Evolutionary conservation across 2,329 filamentous ascomycete species (phyloP), one percentile per base, ranked within the genome.

Genomic region (Verticillium tricorpus): DNA sequence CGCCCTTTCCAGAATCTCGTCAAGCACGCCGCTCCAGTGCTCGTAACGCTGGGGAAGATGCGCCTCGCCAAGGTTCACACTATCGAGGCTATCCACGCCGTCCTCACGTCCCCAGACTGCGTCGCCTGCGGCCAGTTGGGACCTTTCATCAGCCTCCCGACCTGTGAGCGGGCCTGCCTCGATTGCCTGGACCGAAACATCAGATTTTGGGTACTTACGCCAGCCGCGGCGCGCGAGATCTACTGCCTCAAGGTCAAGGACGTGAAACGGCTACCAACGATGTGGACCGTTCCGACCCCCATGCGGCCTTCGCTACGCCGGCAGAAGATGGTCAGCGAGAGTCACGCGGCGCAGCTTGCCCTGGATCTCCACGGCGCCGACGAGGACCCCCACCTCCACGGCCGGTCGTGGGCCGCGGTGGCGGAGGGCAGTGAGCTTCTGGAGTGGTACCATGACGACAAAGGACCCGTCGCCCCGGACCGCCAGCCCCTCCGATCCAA

Each of bases 21-120:
- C 39, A 78, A 79, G 66, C 82, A 73, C 60, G 72, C 70, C 5
- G 71, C 68, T n/a, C 62, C 62, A 35, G 59, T 67, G 15, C 56
- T 74, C 56, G 58, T 55, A 6, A 68, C 67, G 14, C 62, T 73
- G 52, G 64, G 65, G 11, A 59, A 64, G 50, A 71, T 69, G 57
- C 58, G 37, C 6, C 61, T 72, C 12, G 58, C 72, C 31, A 60
- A 60, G 28, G 57, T 57, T 54, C 67, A 72, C 56, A 57, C 69
- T 17, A 66, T 66, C 54, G 58, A 62, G 7, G n/a, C 63, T 1
- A 61, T 75, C 34, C 63, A 65, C 17, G 59, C 59, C 2, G 61
- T 65, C 3, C 65, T 75, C 1, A 61, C 65, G 34, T 67, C 67
- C 7, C 61, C 63, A 11, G 59, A 56, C 34, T 75, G 72, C 59